A percentile compares a stretch with the other conserved stretches of the same genome.
phyloP scores from a whole-genome alignment of 1,284 basidiomycete genomes.

The Amylostereum chailletii region DNA sequence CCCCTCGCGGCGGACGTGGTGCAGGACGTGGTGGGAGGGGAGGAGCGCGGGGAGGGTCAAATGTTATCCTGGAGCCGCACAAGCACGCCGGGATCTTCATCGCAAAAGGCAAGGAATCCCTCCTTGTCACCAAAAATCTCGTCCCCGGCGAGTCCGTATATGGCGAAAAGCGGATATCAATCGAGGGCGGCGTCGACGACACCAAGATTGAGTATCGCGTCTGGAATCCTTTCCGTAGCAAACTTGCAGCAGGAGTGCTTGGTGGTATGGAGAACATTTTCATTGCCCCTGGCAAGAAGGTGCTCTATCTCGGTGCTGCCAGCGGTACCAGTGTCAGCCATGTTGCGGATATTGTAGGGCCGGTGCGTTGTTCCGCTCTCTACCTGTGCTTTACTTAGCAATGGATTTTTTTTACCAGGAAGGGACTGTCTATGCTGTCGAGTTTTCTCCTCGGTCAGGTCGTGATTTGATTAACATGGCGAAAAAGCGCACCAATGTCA shows the following conservation, averaged over 20 bases:
- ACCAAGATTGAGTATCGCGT: slow-evolving; percentile 96
- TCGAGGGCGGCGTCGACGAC: slow-evolving; percentile 71
- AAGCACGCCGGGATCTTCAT: slow-evolving; percentile 91
- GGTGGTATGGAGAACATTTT: slow-evolving; percentile 93
- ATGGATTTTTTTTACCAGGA: slow-evolving; percentile 42
- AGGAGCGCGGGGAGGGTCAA: slow-evolving; percentile 75
- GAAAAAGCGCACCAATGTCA: slow-evolving; percentile 98
- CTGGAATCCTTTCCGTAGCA: slow-evolving; percentile 99
- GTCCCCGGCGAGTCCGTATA: slow-evolving; percentile 97
- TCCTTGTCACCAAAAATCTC: slow-evolving; percentile 97
- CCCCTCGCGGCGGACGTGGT: slow-evolving; percentile 36
- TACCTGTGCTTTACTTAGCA: slow-evolving; percentile 8
- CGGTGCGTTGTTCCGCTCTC: slow-evolving; percentile 41
- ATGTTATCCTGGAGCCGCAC: slow-evolving; percentile 92
- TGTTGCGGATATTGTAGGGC: slow-evolving; percentile 97
- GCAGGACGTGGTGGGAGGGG: slow-evolving; percentile 49
- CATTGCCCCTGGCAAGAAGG: slow-evolving; percentile 93
- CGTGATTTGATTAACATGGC: slow-evolving; percentile 99
- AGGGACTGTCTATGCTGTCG: slow-evolving; percentile 95
- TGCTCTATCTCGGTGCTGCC: slow-evolving; percentile 96
- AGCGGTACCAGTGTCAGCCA: slow-evolving; percentile 96
- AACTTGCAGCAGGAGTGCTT: slow-evolving; percentile 94
- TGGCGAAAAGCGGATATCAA: slow-evolving; percentile 92
- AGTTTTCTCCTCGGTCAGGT: slow-evolving; percentile 95
- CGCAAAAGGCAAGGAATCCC: slow-evolving; percentile 92